Base-by-base conservation (phyloP, 208 protist genomes). In the Trypanosoma conorhini region DNA sequence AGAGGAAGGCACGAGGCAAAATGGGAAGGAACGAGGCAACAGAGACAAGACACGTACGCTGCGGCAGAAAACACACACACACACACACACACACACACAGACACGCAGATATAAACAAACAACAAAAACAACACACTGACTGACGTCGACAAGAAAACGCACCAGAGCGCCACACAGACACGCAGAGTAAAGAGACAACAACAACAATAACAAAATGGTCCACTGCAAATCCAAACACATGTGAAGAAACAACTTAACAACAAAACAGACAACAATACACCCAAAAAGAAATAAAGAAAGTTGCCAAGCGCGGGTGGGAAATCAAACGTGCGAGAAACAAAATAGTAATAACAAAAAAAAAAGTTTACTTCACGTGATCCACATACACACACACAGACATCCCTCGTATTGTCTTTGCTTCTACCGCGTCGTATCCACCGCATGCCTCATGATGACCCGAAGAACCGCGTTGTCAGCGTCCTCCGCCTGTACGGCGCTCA, bases 391-490 rank as follows among this genome's bases (percentile, higher is more conserved):
- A n/a, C n/a, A n/a, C n/a, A n/a, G n/a, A n/a, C 15, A 38, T 19
- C 8, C 15, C 42, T 46, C 42, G 9, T 46, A 1, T 13, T 13
- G 42, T 46, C 42, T 19, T 46, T 46, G 42, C 12, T 46, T 44
- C 46, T 65, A 30, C 15, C 4, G 1, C 5, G 19, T 35, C 9
- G 40, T 67, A n/a, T 62, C 56, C 3, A 0, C 57, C 4, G 28
- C 33, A 26, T 21, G 3, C 42, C 30, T 19, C 24, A 51, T 13
- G 5, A 59, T n/a, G 30, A 31, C 21, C 21, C 13, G 9, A 59
- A 76, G 22, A 54, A 77, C 35, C 19, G 72, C 59, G 42, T 48
- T 44, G 46, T 77, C 72, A 30, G 61, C 42, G 15, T 48, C 51
- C 22, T 58, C 30, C 21, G 42, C 48, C 21, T 51, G 10, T 4